Conservation (phyloP, 768 basidiomycete species). For the Pulveroboletus sp. region DNA sequence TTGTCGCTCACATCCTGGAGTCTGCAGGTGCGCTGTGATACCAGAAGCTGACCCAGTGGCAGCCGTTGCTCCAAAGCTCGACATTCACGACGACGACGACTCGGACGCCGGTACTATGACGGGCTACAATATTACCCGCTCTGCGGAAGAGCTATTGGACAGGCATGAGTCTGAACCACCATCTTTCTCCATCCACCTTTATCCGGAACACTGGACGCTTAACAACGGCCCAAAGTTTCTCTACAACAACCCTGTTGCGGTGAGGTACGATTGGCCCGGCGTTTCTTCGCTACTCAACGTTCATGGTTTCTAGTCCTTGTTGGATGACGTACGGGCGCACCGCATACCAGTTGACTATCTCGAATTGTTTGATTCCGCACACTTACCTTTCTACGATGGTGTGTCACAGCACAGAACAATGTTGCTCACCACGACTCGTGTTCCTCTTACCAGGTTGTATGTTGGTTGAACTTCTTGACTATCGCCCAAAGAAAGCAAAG, state of each 20-base stretch:
- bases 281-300: constrained; percentile 5
- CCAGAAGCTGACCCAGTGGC: neutral
- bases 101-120: constrained; percentile 48
- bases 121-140: constrained; percentile 72
- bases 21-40: neutral
- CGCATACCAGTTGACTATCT: constrained; percentile 86
- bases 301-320: constrained; percentile 51
- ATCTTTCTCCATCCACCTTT: constrained; percentile 76
- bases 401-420: constrained; percentile 17
- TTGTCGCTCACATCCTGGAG: neutral
- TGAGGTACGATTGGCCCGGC: constrained; percentile 22
- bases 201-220: constrained; percentile 79
- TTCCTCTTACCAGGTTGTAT: constrained; percentile 59
- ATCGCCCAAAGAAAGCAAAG: constrained; percentile 56
- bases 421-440: neutral
- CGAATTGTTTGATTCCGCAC: constrained; percentile 71
- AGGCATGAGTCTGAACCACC: constrained; percentile 55
- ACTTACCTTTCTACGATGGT: constrained; percentile 85
- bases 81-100: constrained; percentile 5
- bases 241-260: constrained; percentile 75
- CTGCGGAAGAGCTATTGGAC: constrained; percentile 56
- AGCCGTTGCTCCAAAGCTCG: neutral
- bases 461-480: constrained; percentile 81
- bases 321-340: constrained; percentile 81
- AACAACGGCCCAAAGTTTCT: constrained; percentile 81